Evolutionary conservation across 306 rosid species (phyloP).

Genomic region (Crotalaria pallida): DNA sequence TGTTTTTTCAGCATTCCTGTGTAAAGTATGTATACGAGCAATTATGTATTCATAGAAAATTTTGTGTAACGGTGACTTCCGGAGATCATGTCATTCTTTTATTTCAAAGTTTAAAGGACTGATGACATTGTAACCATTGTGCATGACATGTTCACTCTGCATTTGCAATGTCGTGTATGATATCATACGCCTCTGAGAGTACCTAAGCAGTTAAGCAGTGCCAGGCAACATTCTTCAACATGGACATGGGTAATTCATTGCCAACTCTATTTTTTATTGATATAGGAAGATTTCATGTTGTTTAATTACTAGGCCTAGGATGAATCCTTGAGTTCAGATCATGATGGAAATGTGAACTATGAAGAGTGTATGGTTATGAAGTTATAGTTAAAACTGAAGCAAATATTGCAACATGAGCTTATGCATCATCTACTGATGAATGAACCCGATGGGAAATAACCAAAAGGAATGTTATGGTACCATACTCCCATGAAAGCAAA

Average conservation of each 20-base stretch:
- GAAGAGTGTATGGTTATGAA: background rate
- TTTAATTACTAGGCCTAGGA: too few relatives aligned
- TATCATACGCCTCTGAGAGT: constrained; percentile 23
- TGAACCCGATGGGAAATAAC: too few relatives aligned
- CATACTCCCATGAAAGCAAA: too few relatives aligned
- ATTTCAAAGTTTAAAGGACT: constrained; percentile 29
- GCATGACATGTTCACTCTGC: constrained; percentile 18
- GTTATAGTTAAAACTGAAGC: background rate
- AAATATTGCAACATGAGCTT: too few relatives aligned
- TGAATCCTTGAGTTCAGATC: background rate
- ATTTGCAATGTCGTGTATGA: constrained; percentile 5
- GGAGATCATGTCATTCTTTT: constrained; percentile 42
- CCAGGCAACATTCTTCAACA: background rate
- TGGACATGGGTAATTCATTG: background rate
- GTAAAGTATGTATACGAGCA: constrained; percentile 42
- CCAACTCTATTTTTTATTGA: too few relatives aligned
- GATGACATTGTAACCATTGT: constrained; percentile 27
- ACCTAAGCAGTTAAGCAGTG: constrained; percentile 13
- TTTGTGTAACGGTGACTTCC: constrained; percentile 36
- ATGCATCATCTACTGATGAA: too few relatives aligned
- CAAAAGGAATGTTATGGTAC: too few relatives aligned
- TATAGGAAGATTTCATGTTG: too few relatives aligned
- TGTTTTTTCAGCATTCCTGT: constrained; percentile 39
- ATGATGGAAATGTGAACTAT: background rate
- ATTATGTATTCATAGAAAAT: constrained; percentile 46